Conservation (phyloP, 345 rosid genomes). For the Psidium guajava region DNA sequence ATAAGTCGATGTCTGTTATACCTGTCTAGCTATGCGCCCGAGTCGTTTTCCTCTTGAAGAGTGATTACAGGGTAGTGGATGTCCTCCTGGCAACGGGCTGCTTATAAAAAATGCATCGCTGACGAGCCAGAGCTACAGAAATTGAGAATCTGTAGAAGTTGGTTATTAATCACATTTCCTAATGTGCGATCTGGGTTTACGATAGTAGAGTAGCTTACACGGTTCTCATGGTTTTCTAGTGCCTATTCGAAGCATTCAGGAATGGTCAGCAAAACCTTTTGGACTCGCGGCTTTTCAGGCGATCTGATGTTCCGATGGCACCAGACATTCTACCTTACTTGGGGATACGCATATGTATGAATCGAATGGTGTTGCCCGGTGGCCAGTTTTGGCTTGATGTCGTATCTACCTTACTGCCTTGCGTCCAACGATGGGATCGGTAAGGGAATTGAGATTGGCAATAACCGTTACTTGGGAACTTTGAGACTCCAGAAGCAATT, state of each 20-base stretch:
- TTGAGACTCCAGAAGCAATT: neutral
- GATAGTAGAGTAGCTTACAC: neutral
- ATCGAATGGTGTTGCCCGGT: neutral
- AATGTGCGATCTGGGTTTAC: neutral
- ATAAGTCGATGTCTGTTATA: neutral
- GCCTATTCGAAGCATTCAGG: neutral
- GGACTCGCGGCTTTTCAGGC: neutral
- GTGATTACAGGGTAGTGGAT: neutral
- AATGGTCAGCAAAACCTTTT: neutral
- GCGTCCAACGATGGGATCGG: neutral
- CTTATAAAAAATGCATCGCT: neutral
- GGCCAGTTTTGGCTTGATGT: neutral
- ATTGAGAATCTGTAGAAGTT: neutral
- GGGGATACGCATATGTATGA: neutral
- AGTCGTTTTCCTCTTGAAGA: neutral
- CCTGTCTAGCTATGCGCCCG: neutral
- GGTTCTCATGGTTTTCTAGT: neutral
- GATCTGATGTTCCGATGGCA: neutral
- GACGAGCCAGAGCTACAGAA: neutral
- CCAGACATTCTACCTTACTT: neutral
- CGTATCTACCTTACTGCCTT: neutral
- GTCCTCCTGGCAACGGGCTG: neutral
- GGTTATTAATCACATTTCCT: neutral
- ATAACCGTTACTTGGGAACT: neutral
- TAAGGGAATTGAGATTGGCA: neutral